Evolutionary conservation across 495 filamentous ascomycete species (phyloP).

Genomic region (Neurospora terricola): DNA sequence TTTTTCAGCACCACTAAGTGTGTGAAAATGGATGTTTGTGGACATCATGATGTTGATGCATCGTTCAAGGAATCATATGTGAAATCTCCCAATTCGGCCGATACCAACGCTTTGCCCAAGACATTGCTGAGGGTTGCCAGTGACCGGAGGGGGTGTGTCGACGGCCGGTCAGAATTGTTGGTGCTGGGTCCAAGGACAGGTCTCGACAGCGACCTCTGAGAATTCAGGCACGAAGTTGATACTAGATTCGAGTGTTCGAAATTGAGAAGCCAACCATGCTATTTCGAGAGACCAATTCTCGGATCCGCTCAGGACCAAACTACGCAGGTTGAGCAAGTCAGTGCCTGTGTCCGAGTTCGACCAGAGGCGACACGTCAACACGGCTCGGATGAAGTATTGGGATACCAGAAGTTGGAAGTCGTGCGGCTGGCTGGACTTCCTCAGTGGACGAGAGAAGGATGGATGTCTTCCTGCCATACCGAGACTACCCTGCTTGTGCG

Average conservation of each 20-base stretch:
- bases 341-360: background rate
- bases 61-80: background rate
- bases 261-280: background rate
- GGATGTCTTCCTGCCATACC: background rate
- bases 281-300: background rate
- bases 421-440: background rate
- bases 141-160: background rate
- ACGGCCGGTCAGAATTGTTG: background rate
- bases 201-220: background rate
- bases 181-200: background rate
- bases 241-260: background rate
- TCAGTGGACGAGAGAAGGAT: background rate
- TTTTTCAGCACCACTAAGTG: background rate
- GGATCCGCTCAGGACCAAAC: background rate
- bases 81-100: background rate
- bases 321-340: background rate
- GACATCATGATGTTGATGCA: background rate
- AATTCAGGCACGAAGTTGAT: background rate
- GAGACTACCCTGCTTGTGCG: background rate
- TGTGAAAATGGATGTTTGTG: background rate
- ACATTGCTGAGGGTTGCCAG: background rate
- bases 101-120: background rate
- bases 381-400: background rate
- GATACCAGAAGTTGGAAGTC: background rate
- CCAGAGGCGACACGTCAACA: background rate